Evolutionary conservation across 2,329 filamentous ascomycete species (phyloP), one percentile per base, ranked within the genome.

Genomic region (Emydomyces testavorans): DNA sequence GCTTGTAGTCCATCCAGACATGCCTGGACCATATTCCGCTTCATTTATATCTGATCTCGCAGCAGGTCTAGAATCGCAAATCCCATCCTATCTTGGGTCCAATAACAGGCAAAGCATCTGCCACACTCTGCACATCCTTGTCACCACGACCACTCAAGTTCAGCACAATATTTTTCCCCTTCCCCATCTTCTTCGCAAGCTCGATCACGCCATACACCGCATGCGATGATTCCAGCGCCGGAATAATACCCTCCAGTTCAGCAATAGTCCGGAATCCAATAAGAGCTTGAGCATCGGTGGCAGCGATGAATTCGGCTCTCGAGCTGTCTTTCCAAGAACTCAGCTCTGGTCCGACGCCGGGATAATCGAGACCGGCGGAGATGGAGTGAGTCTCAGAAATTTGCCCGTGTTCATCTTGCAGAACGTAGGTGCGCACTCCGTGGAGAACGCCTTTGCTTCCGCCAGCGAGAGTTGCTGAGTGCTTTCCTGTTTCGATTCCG

Each of bases 61-160:
- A n/a, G n/a, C n/a, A n/a, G n/a, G n/a, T n/a, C n/a, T 69, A 68
- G 62, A 71, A 80, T 53, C 77, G 71, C 66, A 81, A 59, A 62
- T 81, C 77, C 78, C 78, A 82, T 40, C 75, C 87, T 66, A 98
- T 96, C 72, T 83, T 74, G 6, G 92, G 92, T 0, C 92, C 90
- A 53, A 98, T 67, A 57, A 76, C 84, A 15, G 90, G 90, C 62
- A 98, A 70, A 69, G 94, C 87, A 62, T 98, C 92, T 0, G 92
- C 92, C 44, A 98, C 90, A 60, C 86, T 94, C 77, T 98, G 89
- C 50, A 98, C 92, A 62, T 98, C 92, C 79, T 98, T 98, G 69
- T 98, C 92, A 53, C 92, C 92, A 57, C 92, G 76, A 6, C 92
- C 92, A 62, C 85, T 93, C 31, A 98, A 66, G 69, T 90, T 96